Evolutionary conservation across 352 stramenopile genomes (phyloP), one percentile per base, ranked within the genome.

Genomic region (Globisporangium emineosum): DNA sequence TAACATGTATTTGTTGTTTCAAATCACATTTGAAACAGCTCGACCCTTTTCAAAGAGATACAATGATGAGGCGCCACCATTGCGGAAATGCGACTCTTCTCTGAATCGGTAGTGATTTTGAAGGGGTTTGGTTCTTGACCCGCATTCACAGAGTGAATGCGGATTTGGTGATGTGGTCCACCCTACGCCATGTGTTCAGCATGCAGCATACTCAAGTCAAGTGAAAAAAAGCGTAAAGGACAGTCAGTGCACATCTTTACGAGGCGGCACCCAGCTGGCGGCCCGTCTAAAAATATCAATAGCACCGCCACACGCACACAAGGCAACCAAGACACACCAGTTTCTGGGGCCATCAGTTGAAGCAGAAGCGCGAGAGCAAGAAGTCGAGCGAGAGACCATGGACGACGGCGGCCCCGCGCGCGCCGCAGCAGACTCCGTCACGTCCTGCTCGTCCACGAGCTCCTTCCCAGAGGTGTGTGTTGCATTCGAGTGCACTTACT

Each of bases 401-500:
- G 51, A 57, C 15, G 21, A 32, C 50, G 19, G 50, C 25, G 15
- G 51, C 51, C 13, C 37, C 37, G 9, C 19, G 51, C 51, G 51
- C 29, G 51, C 32, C 5, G 43, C 32, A 33, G 19, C 58, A 35
- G 45, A 56, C 45, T 51, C 59, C 6, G 30, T 49, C 40, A 62
- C 57, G 25, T 47, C 43, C 9, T 54, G 25, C n/a, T 64, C 59
- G 32, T 57, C 59, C 45, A 64, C 59, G 59, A 64, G 47, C 47
- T 64, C 59, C 25, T 64, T 51, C 29, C 30, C 43, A 21, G 59
- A 64, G 59, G 59, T 64, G 17, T 9, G 25, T 59, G 52, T 13
- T 30, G 17, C 5, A 6, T 15, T 27, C 8, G 27, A 7, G 29
- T 42, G 30, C 29, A 13, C n/a, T 10, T 57, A 5, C n/a, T 25